A percentile compares a stretch with the other conserved stretches of the same genome.
phyloP scores from a whole-genome alignment of 345 rosid species.

The Acer negundo region DNA sequence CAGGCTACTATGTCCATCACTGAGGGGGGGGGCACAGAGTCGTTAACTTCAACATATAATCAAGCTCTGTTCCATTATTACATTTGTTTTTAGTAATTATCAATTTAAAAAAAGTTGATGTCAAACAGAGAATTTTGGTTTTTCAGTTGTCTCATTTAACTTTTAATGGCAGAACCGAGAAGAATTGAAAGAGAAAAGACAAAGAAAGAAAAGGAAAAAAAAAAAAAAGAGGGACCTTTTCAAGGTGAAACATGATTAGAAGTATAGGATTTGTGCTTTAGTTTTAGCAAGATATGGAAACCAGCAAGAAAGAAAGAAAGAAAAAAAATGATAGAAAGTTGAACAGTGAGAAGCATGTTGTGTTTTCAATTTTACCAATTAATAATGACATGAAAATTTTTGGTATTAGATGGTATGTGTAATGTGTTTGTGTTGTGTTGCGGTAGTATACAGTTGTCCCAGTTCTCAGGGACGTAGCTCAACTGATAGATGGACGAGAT shows the following conservation, averaged over 20 bases:
- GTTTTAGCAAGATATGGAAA: slow-evolving; percentile 5
- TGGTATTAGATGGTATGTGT: background rate
- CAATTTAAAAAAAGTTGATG: background rate
- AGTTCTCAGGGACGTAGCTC: too few species aligned
- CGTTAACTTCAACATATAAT: background rate
- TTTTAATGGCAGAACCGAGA: slow-evolving; percentile 9
- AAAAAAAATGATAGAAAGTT: background rate
- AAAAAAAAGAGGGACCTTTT: slow-evolving; percentile 3
- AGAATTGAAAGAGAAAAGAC: background rate
- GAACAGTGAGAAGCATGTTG: background rate
- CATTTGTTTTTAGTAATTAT: background rate
- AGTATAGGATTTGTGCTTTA: slow-evolving; percentile 12
- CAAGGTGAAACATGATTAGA: slow-evolving; percentile 20
- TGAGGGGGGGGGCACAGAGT: background rate
- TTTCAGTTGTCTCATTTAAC: slow-evolving; percentile 3
- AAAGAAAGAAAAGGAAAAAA: background rate
- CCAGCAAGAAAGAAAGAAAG: slow-evolving; percentile 18
- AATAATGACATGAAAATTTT: background rate
- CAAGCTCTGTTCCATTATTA: background rate
- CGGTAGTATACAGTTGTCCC: slow-evolving; percentile 24
- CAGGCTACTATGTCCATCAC: background rate
- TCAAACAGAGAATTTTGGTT: background rate
- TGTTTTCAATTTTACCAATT: background rate
- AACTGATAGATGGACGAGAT: too few species aligned
- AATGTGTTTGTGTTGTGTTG: too few species aligned